Base-by-base conservation (phyloP, 1,284 basidiomycete species). In the Pterula multifida region DNA sequence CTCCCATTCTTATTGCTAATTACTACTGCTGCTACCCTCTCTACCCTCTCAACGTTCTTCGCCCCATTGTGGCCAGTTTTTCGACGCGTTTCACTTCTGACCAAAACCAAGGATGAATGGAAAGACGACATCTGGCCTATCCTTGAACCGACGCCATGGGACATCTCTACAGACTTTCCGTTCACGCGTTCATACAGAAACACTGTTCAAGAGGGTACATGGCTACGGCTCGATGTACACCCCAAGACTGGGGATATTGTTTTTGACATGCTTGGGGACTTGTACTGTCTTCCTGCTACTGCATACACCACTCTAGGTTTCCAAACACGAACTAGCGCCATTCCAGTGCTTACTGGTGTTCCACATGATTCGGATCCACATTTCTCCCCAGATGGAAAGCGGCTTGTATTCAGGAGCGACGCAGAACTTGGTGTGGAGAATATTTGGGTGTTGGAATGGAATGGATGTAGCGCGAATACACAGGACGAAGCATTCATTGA, bases 131-230 rank as follows among this genome's bases (percentile, higher is more conserved):
- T 78, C 19, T 86, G 77, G 68, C 83, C 83, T 23, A 62, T 83
- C 23, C 78, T 79, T 36, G 67, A 70, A 48, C 79, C 75, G 50
- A 76, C 75, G 2, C 68, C 75, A 22, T 86, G 83, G 82, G 83
- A 86, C 57, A 85, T 86, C 53, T 85, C 83, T 17, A 84, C 81
- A n/a, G 78, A 85, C 63, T 84, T 76, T 57, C 69, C 74, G n/a
- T 76, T 77, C 62, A 78, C 81, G 1, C 76, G 82, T 24, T 65
- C 64, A 21, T 65, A 84, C n/a, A 70, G 75, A 51, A 85, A 80
- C 59, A 75, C 83, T 49, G 82, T 85, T 17, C 67, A 71, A 28
- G 80, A 85, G 57, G 83, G 83, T 6, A 85, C 82, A 26, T 85
- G 81, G 81, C 64, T 85, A 48, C 71, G 82, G 12, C 71, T 85